Conservation (phyloP, 257 asterid species). For the Solanum raphanifolium region DNA sequence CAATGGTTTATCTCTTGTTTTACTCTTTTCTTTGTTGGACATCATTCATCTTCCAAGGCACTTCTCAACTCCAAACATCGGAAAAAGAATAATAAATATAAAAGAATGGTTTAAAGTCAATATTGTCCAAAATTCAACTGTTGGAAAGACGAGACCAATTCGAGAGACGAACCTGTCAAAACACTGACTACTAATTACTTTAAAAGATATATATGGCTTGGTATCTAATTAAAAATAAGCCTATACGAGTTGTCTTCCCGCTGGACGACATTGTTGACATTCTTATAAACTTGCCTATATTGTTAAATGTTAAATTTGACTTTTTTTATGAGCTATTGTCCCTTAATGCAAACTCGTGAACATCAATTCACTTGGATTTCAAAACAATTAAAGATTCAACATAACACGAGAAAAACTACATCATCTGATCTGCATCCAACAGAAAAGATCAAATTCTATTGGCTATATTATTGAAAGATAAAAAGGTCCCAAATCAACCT, state of each 20-base stretch:
- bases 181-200: neutral
- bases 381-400: neutral
- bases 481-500: neutral
- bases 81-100: neutral
- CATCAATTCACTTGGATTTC: neutral
- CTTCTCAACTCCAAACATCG: neutral
- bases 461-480: neutral
- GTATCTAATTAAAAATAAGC: neutral
- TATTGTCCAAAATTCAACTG: neutral
- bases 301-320: neutral
- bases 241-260: neutral
- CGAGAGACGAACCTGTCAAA: neutral
- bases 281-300: neutral
- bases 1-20: neutral
- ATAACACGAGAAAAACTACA: neutral
- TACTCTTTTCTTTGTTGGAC: neutral
- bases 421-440: neutral
- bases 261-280: neutral
- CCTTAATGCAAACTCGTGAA: neutral
- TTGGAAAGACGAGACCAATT: neutral
- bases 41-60: neutral
- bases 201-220: neutral
- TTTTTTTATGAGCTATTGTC: neutral
- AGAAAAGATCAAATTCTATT: neutral
- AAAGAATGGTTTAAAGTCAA: neutral